Conservation (phyloP, 2,329 filamentous ascomycete genomes). For the Claviceps pazoutovae region DNA sequence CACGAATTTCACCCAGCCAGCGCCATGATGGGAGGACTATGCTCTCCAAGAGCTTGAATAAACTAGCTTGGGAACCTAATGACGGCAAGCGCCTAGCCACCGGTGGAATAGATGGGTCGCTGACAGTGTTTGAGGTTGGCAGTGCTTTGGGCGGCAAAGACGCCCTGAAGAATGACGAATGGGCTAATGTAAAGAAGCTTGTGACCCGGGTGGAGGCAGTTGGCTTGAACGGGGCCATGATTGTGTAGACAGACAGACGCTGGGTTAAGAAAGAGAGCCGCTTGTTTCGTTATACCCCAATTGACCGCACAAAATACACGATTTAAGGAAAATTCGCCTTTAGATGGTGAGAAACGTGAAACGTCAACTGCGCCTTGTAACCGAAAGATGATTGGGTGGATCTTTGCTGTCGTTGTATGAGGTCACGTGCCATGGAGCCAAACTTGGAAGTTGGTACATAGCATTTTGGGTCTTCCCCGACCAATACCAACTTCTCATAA, state of each 20-base stretch:
- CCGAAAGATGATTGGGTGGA: too few species aligned
- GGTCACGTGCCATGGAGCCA: too few species aligned
- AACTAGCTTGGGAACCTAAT: constrained; percentile 81
- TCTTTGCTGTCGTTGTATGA: too few species aligned
- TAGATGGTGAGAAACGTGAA: too few species aligned
- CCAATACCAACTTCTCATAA: too few species aligned
- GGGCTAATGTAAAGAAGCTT: constrained; percentile 84
- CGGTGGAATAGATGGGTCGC: constrained; percentile 78
- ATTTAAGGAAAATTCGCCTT: too few species aligned
- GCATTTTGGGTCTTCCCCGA: too few species aligned
- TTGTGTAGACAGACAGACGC: constrained; percentile 1
- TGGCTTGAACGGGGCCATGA: constrained; percentile 33
- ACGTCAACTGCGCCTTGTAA: too few species aligned
- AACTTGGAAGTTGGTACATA: too few species aligned
- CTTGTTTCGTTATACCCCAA: too few species aligned
- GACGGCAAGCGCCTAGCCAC: constrained; percentile 81
- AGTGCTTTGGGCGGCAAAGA: constrained; percentile 73
- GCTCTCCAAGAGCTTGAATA: constrained; percentile 79
- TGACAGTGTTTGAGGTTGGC: constrained; percentile 89
- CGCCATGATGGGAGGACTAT: constrained; percentile 52
- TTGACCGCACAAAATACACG: too few species aligned
- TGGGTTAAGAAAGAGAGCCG: too few species aligned
- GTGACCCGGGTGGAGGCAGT: constrained; percentile 59
- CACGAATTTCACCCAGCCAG: constrained; percentile 58
- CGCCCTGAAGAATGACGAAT: constrained; percentile 71